Conservation (phyloP, 2,329 filamentous ascomycete species). For the Ascochyta koolunga region DNA sequence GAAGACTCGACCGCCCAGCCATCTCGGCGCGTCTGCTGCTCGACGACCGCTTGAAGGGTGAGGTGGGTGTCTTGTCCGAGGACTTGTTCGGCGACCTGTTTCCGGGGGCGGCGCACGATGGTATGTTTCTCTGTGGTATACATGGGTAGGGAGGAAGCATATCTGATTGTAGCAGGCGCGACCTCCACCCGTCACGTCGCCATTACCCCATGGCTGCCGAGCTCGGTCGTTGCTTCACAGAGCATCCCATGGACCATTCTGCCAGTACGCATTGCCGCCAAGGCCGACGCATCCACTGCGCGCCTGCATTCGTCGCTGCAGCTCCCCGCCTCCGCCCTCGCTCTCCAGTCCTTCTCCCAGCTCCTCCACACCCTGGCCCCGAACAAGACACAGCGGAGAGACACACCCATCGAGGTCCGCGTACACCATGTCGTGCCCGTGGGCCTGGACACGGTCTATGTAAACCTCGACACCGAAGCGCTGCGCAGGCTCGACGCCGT, state of each 20-base stretch:
- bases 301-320: conserved; percentile 76
- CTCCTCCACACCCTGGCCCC: conserved; percentile 75
- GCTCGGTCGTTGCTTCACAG: conserved; percentile 56
- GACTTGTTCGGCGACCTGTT: conserved; percentile 86
- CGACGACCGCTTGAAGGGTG: conserved; percentile 83
- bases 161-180: conserved; percentile 5
- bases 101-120: conserved; percentile 51
- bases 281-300: conserved; percentile 42
- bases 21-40: conserved; percentile 81
- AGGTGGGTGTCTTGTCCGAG: conserved; percentile 84
- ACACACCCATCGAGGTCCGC: conserved; percentile 81
- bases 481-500: conserved; percentile 81
- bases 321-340: conserved; percentile 73
- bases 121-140: conserved; percentile 15
- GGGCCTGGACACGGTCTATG: conserved; percentile 82
- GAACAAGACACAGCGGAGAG: conserved; percentile 74
- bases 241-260: conserved; percentile 83
- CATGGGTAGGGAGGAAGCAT: no score
- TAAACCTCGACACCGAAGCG: conserved; percentile 81
- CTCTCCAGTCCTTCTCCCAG: conserved; percentile 79
- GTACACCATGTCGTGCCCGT: conserved; percentile 82
- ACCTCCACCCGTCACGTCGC: conserved; percentile 64
- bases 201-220: conserved; percentile 74
- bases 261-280: conserved; percentile 64
- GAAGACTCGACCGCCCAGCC: conserved; percentile 69